Evolutionary conservation across 306 rosid genomes (phyloP), one percentile per base, ranked within the genome.

Genomic region (Boehmeria nivea): DNA sequence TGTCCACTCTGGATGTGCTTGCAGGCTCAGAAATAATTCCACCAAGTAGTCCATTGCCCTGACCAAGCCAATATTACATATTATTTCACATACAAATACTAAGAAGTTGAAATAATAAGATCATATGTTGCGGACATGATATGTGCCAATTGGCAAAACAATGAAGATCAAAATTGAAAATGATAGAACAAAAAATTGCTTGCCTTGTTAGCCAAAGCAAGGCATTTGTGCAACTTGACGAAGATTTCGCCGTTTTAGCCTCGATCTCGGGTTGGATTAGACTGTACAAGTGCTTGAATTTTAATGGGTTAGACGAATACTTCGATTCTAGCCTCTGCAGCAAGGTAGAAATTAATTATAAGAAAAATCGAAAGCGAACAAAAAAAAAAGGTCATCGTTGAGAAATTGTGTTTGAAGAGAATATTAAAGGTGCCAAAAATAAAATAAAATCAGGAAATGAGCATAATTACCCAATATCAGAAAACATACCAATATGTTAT

Each of bases 161-260:
- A n/a, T n/a, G n/a, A n/a, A n/a, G n/a, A n/a, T n/a, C n/a, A n/a
- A n/a, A n/a, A n/a, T n/a, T 23, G 12, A 33, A 18, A 19, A 43
- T 2, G 16, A 16, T 6, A 21, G 14, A 26, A 23, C 46, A 26
- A 37, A 49, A 43, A 34, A 43, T 42, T 69, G 75, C 67, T 23
- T 76, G 84, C 99, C 99, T 93, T 51, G 99, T 93, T 75, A 93
- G 72, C 99, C 99, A 93, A 66, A 93, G 96, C 73, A 93, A 94
- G 47, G 95, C 99, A 72, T 93, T 93, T 64, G 99, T 64, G 76
- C 96, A 85, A 70, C 99, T 93, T 65, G 99, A 93, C 57, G 96
- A 81, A 54, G 75, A 75, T 72, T 87, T 93, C 14, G 94, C 73
- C 13, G 95, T 81, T 66, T 81, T 81, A 66, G 79, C 67, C 68